These are phyloP conservation scores for Hypoxylon rubiginosum DNA, from an alignment of 2,329 filamentous ascomycete species.

Conservation along the genomic window DNA sequence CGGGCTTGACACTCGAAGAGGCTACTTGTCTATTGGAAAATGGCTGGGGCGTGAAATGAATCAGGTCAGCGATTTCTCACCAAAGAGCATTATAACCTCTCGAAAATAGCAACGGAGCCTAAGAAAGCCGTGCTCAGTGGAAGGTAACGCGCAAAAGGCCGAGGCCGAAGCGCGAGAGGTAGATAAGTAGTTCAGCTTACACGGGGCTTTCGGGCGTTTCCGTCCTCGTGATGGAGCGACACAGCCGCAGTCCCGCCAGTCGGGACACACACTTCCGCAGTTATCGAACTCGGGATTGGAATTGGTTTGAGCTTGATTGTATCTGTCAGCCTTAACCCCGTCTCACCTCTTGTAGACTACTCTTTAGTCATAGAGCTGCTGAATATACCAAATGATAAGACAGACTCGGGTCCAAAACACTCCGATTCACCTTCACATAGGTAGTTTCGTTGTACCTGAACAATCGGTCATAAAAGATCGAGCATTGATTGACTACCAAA, in stretches of 20 bases:
- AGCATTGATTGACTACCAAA: neutral
- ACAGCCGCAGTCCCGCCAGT: conserved; percentile 1
- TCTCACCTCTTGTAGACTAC: neutral
- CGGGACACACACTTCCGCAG: neutral
- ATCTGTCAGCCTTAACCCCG: conserved; percentile 10
- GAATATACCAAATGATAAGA: neutral
- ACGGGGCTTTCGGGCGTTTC: conserved; percentile 1
- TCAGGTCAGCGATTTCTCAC: neutral
- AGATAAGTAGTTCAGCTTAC: conserved; percentile 14
- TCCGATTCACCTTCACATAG: conserved; percentile 14
- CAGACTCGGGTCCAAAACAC: conserved; percentile 9
- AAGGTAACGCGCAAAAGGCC: conserved; percentile 9
- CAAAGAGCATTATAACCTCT: neutral
- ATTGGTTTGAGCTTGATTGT: neutral
- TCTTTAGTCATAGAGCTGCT: neutral
- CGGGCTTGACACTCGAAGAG: conserved; percentile 84
- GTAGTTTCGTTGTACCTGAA: neutral
- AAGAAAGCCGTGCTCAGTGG: neutral
- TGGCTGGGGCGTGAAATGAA: conserved; percentile 77
- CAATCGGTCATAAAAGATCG: neutral
- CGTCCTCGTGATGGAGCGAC: conserved; percentile 8
- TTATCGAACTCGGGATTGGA: neutral
- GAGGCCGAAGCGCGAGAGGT: conserved; percentile 8
- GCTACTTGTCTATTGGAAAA: conserved; percentile 77
- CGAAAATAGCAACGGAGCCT: neutral